These are phyloP conservation scores for Eucalyptus sp. DNA, from an alignment of 345 rosid species.

Conservation along the genomic window DNA sequence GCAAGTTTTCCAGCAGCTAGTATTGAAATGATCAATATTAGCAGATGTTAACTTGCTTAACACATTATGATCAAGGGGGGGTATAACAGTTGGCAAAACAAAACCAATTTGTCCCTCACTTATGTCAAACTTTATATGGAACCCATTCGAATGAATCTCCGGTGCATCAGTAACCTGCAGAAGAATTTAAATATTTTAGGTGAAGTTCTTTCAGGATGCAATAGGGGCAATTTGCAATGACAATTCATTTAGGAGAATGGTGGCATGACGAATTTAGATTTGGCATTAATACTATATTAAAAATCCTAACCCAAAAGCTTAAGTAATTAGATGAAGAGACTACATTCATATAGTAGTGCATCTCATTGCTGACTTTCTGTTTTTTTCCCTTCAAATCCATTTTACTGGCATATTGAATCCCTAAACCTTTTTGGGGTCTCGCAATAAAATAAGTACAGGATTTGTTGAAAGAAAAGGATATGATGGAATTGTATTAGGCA, in stretches of 20 bases:
- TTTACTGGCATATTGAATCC: neutral
- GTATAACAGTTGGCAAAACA: conserved; percentile 70
- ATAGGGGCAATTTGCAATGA: neutral
- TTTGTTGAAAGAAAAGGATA: neutral
- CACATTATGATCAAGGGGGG: conserved; percentile 48
- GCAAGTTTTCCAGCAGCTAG: conserved; percentile 70
- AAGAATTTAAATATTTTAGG: neutral
- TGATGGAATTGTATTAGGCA: neutral
- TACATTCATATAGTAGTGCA: neutral
- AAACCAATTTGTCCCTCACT: conserved; percentile 91
- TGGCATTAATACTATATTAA: neutral
- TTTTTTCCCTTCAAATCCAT: neutral
- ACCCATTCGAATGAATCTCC: conserved; percentile 96
- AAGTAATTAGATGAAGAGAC: neutral
- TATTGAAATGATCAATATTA: conserved; percentile 12
- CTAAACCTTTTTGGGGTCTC: neutral
- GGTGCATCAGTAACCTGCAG: conserved; percentile 91
- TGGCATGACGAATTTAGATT: neutral
- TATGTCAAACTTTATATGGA: conserved; percentile 83
- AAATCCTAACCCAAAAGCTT: neutral
- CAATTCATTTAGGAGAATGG: neutral
- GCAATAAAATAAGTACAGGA: neutral
- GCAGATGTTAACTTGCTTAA: conserved; percentile 27
- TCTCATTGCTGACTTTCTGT: neutral
- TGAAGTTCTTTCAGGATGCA: neutral